A percentile compares a stretch with the other conserved stretches of the same genome.
Evolutionary conservation across 106 monocot genomes (phyloP).

Genomic region (Iris macrosiphon): DNA sequence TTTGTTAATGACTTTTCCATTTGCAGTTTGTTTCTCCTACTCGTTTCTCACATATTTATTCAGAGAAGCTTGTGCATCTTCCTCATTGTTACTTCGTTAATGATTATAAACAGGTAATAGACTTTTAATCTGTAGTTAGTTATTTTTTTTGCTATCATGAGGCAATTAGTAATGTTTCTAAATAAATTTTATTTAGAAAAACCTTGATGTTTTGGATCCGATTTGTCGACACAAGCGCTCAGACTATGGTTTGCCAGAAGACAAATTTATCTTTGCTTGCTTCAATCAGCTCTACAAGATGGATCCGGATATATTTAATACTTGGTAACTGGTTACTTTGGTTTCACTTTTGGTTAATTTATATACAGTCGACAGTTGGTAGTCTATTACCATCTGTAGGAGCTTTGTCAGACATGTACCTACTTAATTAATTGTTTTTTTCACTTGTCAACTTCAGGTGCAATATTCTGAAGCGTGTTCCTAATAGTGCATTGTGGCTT

Average conservation of each 20-base stretch:
- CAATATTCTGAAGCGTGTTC: conserved; percentile 90
- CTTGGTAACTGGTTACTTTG: conserved; percentile 43
- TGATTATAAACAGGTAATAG: conserved; percentile 87
- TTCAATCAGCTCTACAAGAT: conserved; percentile 98
- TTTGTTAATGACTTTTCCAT: neutral
- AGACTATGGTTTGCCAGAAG: conserved; percentile 94
- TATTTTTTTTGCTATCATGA: no score
- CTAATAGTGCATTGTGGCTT: conserved; percentile 90
- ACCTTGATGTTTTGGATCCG: conserved; percentile 66
- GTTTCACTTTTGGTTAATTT: neutral
- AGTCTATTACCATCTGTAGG: no score
- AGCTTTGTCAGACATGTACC: no score
- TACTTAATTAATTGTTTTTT: neutral
- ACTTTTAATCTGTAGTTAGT: no score
- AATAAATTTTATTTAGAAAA: conserved; percentile 62
- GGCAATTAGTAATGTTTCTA: no score
- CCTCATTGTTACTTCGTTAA: conserved; percentile 99
- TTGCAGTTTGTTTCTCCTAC: conserved; percentile 91
- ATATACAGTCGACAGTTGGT: no score
- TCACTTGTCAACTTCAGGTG: conserved; percentile 47
- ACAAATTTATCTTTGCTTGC: conserved; percentile 96
- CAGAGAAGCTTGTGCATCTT: conserved; percentile 93
- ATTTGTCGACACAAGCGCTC: conserved; percentile 69
- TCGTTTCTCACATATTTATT: conserved; percentile 81
- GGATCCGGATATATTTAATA: conserved; percentile 95